Evolutionary conservation across 257 asterid species (phyloP), one percentile per base, ranked within the genome.

Genomic region (Prunella vulgaris): DNA sequence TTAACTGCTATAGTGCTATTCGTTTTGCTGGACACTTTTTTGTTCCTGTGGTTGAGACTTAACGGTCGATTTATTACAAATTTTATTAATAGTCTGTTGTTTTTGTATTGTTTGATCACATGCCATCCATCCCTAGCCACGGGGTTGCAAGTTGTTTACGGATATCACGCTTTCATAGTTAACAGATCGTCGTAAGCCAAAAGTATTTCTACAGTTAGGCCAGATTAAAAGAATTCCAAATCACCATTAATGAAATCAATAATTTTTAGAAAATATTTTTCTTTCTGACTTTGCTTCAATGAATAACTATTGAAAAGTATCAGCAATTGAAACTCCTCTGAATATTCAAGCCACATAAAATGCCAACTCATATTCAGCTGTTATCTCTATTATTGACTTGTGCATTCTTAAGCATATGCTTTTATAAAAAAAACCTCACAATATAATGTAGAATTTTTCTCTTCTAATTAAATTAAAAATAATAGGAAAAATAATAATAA

Each of bases 401-500:
- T 66, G 40, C 44, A 42, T 76, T 44, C 60, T 70, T 18, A 48
- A 71, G 53, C 65, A 37, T 12, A 37, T 37, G 48, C 5, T 64
- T 32, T 25, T 3, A 22, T 53, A 69, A 66, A 58, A 76, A 59
- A 56, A 69, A 65, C n/a, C 70, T 76, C 74, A 69, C 14, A 54
- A 33, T 12, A 17, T 22, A 22, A 44, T 14, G 20, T 30, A 76
- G 51, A 15, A 64, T 7, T 69, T 40, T 62, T 48, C 53, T n/a
- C n/a, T n/a, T n/a, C n/a, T n/a, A n/a, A n/a, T n/a, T 70, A 0
- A 69, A n/a, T 1, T 5, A 46, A 18, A 38, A 22, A 20, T 9
- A 24, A 35, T n/a, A n/a, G n/a, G n/a, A n/a, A n/a, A n/a, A n/a
- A n/a, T n/a, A n/a, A n/a, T n/a, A n/a, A n/a, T n/a, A n/a, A n/a